A percentile compares a stretch with the other conserved stretches of the same genome.
These are phyloP conservation scores for Gentiana macrophylla DNA, from an alignment of 257 asterid species.

Conservation along the genomic window DNA sequence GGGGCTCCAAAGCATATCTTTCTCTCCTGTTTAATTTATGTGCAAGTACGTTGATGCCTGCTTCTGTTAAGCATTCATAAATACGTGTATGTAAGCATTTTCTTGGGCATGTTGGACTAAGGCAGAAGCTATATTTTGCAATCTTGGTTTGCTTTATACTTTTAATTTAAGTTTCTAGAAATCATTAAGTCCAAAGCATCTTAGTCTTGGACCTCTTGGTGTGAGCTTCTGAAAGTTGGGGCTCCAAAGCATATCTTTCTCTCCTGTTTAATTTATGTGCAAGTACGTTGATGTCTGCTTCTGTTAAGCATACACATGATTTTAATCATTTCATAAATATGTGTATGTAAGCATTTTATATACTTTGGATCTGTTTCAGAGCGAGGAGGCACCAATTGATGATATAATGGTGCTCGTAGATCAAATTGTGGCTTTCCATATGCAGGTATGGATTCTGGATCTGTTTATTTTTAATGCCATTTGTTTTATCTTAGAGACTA, in stretches of 20 bases:
- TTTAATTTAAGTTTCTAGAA: no score
- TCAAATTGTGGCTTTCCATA: conserved; percentile 74
- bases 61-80: no score
- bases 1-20: neutral
- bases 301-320: no score
- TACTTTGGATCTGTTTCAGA: neutral
- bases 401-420: conserved; percentile 67
- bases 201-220: neutral
- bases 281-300: no score
- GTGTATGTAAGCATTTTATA: neutral
- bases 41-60: no score
- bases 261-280: no score
- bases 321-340: no score
- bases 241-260: neutral
- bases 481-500: neutral
- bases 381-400: conserved; percentile 34
- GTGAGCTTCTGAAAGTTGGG: conserved; percentile 5
- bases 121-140: neutral
- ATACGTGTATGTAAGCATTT: no score
- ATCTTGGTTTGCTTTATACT: neutral
- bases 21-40: no score
- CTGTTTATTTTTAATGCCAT: neutral
- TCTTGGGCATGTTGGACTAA: conserved; percentile 16
- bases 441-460: conserved; percentile 39
- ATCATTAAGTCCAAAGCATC: neutral